phyloP scores from a whole-genome alignment of 2,329 filamentous ascomycete species.

The Proliferodiscus dingleyae region DNA sequence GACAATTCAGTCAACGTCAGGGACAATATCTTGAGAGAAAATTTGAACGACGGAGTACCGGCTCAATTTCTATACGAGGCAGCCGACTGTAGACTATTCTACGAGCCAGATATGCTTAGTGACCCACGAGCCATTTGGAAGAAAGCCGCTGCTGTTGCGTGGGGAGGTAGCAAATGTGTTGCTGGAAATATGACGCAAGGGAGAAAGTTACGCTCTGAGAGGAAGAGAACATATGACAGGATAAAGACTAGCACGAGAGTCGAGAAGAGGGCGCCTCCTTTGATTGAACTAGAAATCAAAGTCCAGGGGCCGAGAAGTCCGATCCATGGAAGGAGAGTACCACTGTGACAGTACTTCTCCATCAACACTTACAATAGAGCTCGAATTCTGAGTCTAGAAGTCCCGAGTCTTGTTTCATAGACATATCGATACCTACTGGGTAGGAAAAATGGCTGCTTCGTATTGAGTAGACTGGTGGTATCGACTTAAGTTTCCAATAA shows the following conservation, averaged over 20 bases:
- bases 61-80: conserved; percentile 58
- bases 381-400: too few relatives aligned
- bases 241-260: conserved; percentile 10
- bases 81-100: conserved; percentile 57
- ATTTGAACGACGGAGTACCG: conserved; percentile 36
- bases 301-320: conserved; percentile 2
- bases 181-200: conserved; percentile 15
- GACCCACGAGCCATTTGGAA: conserved; percentile 48
- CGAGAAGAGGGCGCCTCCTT: conserved; percentile 5
- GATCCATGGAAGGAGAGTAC: conserved; percentile 11
- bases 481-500: too few relatives aligned
- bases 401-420: too few relatives aligned
- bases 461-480: too few relatives aligned
- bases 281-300: not conserved
- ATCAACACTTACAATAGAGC: too few relatives aligned
- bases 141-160: conserved; percentile 35
- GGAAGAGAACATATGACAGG: conserved; percentile 11
- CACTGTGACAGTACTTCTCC: too few relatives aligned
- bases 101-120: conserved; percentile 47
- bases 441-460: too few relatives aligned
- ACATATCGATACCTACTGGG: too few relatives aligned
- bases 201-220: conserved; percentile 10
- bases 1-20: conserved; percentile 38
- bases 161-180: conserved; percentile 36
- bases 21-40: conserved; percentile 32